These are phyloP conservation scores for Ceratonia siliqua DNA, from an alignment of 306 rosid species.

Conservation along the genomic window DNA sequence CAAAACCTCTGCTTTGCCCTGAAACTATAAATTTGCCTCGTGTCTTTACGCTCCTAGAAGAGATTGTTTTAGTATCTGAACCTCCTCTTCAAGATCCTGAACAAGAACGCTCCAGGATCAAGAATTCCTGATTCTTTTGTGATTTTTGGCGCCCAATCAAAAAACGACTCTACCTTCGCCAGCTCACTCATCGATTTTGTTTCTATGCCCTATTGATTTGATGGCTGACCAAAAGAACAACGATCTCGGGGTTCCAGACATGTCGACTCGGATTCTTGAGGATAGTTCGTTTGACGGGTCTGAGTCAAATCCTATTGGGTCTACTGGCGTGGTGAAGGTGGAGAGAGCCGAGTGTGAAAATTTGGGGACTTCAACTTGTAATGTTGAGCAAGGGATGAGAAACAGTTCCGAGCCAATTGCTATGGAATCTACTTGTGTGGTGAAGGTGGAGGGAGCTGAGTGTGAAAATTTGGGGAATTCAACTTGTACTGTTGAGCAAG, in stretches of 20 bases:
- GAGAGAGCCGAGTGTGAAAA: slow-evolving; percentile 25
- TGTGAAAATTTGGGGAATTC: slow-evolving; percentile 4
- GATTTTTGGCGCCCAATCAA: slow-evolving; percentile 23
- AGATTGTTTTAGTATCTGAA: slow-evolving; percentile 40
- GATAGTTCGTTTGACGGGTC: not conserved
- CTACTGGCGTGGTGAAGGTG: not conserved
- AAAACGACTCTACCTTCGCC: slow-evolving; percentile 40
- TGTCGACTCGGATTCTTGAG: not conserved
- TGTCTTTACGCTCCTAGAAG: too few species aligned
- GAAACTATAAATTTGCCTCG: too few species aligned
- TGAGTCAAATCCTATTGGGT: slow-evolving; percentile 27
- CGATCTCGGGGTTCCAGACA: not conserved
- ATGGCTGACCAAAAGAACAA: slow-evolving; percentile 20
- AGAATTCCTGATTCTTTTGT: slow-evolving; percentile 32
- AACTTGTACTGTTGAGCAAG: slow-evolving; percentile 39
- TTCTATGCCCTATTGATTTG: slow-evolving; percentile 37
- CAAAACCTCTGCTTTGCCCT: not conserved
- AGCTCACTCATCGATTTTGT: slow-evolving; percentile 63
- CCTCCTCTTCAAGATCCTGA: slow-evolving; percentile 27
- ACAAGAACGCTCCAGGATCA: not conserved
- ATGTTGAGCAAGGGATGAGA: not conserved
- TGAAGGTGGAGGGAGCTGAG: not conserved
- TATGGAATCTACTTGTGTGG: not conserved
- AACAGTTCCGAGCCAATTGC: not conserved
- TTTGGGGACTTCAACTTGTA: slow-evolving; percentile 27